These are phyloP conservation scores for Galerina sulciceps DNA, from an alignment of 768 basidiomycete species.

Conservation along the genomic window DNA sequence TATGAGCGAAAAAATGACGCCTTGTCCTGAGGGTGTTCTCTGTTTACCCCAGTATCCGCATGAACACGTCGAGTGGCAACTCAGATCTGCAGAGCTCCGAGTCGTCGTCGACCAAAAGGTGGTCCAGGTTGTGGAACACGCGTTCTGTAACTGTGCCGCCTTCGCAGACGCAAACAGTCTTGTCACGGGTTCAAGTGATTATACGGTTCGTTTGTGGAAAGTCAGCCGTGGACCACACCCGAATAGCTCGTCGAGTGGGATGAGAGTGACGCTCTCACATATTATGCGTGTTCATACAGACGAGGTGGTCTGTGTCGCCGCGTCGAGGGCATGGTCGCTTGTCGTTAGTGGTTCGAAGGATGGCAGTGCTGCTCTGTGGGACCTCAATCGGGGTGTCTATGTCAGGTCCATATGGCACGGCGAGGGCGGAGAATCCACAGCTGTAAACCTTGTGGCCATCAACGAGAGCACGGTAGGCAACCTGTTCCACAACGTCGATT, in stretches of 20 bases:
- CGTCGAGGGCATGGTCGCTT: constrained; percentile 83
- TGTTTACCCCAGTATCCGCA: constrained; percentile 63
- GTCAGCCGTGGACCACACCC: constrained; percentile 43
- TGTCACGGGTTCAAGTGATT: constrained; percentile 81
- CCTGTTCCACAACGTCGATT: not conserved
- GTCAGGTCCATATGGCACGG: constrained; percentile 81
- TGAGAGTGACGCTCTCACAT: constrained; percentile 53
- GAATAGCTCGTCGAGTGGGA: constrained; percentile 19
- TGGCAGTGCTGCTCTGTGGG: constrained; percentile 89
- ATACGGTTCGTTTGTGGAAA: constrained; percentile 85
- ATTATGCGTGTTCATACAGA: constrained; percentile 83
- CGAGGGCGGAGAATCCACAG: constrained; percentile 37
- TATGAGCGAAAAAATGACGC: constrained; percentile 57
- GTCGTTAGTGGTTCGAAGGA: constrained; percentile 85
- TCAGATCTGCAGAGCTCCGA: constrained; percentile 58
- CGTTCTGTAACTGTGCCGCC: constrained; percentile 70
- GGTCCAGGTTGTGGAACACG: constrained; percentile 78
- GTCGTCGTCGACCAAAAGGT: constrained; percentile 69
- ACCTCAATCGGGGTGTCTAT: constrained; percentile 83
- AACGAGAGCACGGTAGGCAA: constrained; percentile 84
- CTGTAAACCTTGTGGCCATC: constrained; percentile 73
- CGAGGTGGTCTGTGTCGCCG: constrained; percentile 66
- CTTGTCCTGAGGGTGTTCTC: constrained; percentile 63
- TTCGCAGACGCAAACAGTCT: constrained; percentile 78
- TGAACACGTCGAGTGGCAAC: constrained; percentile 74